phyloP scores from a whole-genome alignment of 345 rosid species.

The Murraya koenigii region DNA sequence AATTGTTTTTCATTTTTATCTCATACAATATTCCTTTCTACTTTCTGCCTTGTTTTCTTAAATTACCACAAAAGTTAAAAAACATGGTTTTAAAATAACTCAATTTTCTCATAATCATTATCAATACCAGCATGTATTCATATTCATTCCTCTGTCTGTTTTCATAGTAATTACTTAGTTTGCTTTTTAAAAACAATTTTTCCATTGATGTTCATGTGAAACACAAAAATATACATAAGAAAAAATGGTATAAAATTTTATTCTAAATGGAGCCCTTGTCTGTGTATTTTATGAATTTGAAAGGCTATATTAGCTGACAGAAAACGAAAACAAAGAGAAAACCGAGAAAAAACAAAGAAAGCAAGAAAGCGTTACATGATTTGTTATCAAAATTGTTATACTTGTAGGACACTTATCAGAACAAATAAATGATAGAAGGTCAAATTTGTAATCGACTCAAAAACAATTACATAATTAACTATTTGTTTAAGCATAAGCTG shows the following conservation, averaged over 20 bases:
- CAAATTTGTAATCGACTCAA: background rate
- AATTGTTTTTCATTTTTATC: too few relatives aligned
- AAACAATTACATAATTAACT: too few relatives aligned
- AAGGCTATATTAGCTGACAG: too few relatives aligned
- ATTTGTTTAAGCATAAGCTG: background rate
- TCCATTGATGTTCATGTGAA: background rate
- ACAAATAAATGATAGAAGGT: background rate
- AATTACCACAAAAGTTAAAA: too few relatives aligned
- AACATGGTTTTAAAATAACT: background rate
- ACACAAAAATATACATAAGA: too few relatives aligned
- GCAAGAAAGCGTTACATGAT: background rate
- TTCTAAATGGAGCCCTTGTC: background rate
- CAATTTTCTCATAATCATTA: background rate
- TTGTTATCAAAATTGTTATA: background rate
- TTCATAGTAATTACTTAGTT: background rate
- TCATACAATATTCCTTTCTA: too few relatives aligned
- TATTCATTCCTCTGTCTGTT: background rate
- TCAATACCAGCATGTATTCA: too few relatives aligned
- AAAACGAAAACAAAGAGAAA: background rate
- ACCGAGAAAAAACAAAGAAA: background rate
- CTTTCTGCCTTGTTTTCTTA: too few relatives aligned
- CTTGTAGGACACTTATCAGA: too few relatives aligned
- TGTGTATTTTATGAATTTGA: background rate
- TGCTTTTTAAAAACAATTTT: background rate
- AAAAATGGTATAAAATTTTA: background rate